These are phyloP conservation scores for Lichtheimia ramosa DNA, from an alignment of 371 early-diverging fungal genomes.

Conservation along the genomic window DNA sequence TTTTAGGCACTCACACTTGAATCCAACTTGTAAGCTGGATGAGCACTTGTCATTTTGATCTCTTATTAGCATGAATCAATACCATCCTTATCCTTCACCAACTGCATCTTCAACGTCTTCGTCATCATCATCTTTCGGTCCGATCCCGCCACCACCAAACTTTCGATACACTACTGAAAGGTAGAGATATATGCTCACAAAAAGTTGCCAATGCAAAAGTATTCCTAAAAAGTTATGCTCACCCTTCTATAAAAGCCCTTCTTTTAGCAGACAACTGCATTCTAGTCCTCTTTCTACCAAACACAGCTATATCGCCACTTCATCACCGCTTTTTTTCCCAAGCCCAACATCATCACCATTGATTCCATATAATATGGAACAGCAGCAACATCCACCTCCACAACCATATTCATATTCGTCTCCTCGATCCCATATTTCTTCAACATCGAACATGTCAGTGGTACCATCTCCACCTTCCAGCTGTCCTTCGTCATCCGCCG, in stretches of 20 bases:
- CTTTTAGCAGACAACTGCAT: too few species aligned
- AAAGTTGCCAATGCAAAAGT: too few species aligned
- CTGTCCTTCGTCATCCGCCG: conserved; percentile 14
- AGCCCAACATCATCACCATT: neutral
- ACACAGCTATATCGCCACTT: too few species aligned
- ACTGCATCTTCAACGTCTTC: neutral
- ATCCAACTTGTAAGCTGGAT: conserved; percentile 4
- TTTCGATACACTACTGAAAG: neutral
- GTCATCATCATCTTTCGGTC: neutral
- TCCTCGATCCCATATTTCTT: conserved; percentile 7
- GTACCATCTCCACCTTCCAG: conserved; percentile 13
- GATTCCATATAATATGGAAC: neutral
- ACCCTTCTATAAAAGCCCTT: too few species aligned
- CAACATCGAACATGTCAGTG: conserved; percentile 6
- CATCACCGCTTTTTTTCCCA: neutral
- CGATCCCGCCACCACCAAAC: neutral
- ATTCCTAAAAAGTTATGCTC: too few species aligned
- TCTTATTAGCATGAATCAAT: neutral
- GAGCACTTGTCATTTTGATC: neutral
- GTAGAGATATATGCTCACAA: neutral
- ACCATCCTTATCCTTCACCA: neutral
- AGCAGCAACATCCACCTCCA: neutral
- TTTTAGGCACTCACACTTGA: conserved; percentile 10
- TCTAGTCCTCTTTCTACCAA: too few species aligned
- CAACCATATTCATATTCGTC: conserved; percentile 5